Evolutionary conservation across 2,329 filamentous ascomycete species (phyloP).

Genomic region (Botrytis hyacinthi): DNA sequence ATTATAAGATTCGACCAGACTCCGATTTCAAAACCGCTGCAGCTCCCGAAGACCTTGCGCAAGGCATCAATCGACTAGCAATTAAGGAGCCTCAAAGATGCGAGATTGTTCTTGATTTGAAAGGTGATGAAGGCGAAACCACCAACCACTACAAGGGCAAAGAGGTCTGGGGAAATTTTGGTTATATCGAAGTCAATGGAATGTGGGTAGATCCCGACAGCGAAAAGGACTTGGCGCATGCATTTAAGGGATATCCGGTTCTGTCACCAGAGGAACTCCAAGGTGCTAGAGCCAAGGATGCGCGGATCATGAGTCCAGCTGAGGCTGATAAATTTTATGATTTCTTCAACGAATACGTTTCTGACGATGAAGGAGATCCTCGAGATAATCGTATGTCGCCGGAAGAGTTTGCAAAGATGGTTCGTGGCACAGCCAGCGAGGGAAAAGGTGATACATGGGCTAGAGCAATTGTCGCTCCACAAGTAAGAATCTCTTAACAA

Average conservation of each 20-base stretch:
- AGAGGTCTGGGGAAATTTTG: constrained; percentile 32
- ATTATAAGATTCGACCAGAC: background rate
- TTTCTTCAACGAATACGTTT: constrained; percentile 34
- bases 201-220: constrained; percentile 38
- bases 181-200: constrained; percentile 32
- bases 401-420: constrained; percentile 45
- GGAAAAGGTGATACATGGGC: constrained; percentile 19
- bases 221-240: constrained; percentile 27
- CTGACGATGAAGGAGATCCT: constrained; percentile 44
- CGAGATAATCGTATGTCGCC: constrained; percentile 43
- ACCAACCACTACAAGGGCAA: constrained; percentile 31
- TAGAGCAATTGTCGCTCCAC: constrained; percentile 7
- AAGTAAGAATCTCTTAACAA: background rate
- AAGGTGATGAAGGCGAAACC: constrained; percentile 8
- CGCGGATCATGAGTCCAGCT: constrained; percentile 25
- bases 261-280: constrained; percentile 12
- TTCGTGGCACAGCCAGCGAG: constrained; percentile 34
- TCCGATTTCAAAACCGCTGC: background rate
- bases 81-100: background rate
- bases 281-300: constrained; percentile 14
- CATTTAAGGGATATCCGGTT: constrained; percentile 22
- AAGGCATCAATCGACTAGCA: background rate
- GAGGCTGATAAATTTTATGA: constrained; percentile 31
- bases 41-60: background rate
- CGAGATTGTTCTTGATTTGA: constrained; percentile 11